These are phyloP conservation scores for Beauveria varroae DNA, from an alignment of 2,329 filamentous ascomycete genomes.

Conservation along the genomic window DNA sequence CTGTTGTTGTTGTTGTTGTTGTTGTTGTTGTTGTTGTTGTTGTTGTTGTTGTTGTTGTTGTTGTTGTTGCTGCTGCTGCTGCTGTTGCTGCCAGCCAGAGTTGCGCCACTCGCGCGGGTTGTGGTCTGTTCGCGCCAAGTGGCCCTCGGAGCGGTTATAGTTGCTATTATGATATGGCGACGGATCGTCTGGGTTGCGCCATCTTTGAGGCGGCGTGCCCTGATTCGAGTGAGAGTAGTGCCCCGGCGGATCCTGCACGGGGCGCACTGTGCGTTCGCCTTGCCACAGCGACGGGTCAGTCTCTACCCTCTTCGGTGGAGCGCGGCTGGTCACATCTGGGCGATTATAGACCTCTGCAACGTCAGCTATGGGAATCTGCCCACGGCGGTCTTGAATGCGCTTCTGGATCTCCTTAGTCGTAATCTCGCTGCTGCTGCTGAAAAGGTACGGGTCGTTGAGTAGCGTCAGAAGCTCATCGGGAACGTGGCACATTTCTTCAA, in stretches of 20 bases:
- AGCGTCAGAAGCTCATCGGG: constrained; percentile 86
- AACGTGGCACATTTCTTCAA: constrained; percentile 96
- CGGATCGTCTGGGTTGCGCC: constrained; percentile 40
- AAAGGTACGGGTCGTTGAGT: constrained; percentile 73
- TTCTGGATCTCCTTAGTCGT: constrained; percentile 97
- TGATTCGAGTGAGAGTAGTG: constrained; percentile 22
- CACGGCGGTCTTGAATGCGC: constrained; percentile 73
- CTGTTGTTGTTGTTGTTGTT: constrained; percentile 25
- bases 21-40: not conserved
- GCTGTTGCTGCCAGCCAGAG: constrained; percentile 38
- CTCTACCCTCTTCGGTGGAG: constrained; percentile 61
- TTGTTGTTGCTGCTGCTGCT: not conserved
- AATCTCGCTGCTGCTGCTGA: constrained; percentile 75
- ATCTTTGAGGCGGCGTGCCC: constrained; percentile 42
- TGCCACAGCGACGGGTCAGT: constrained; percentile 81
- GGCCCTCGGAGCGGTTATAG: constrained; percentile 37
- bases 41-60: not conserved
- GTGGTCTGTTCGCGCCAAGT: constrained; percentile 31
- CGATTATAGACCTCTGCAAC: constrained; percentile 49
- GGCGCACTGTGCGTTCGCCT: constrained; percentile 75
- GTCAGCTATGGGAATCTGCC: constrained; percentile 52
- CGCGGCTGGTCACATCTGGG: constrained; percentile 49
- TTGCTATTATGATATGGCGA: constrained; percentile 36
- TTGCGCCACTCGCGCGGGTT: constrained; percentile 50
- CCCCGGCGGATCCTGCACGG: constrained; percentile 50